Evolutionary conservation across 139 green algal genomes (phyloP).

Genomic region (Trebouxia sp.): DNA sequence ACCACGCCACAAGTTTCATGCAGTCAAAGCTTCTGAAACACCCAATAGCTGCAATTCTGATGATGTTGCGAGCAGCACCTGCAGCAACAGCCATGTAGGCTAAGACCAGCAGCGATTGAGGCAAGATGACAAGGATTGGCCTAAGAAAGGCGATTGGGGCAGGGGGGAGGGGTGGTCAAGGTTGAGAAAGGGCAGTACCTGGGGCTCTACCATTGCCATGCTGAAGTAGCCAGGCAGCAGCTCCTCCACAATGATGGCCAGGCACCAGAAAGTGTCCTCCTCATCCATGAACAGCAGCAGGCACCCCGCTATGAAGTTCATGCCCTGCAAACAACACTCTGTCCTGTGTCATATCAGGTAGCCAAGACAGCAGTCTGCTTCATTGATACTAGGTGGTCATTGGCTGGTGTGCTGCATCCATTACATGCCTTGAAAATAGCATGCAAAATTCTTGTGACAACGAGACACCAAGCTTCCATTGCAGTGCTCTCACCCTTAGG

Average conservation of each 20-base stretch:
- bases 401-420: too few relatives aligned
- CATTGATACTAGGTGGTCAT: background rate
- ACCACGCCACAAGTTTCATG: background rate
- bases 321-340: slow-evolving; percentile 49
- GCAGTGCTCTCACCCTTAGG: too few relatives aligned
- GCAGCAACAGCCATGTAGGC: background rate
- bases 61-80: too few relatives aligned
- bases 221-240: slow-evolving; percentile 82
- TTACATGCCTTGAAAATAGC: too few relatives aligned
- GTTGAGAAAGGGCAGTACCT: slow-evolving; percentile 40
- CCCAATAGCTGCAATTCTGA: too few relatives aligned
- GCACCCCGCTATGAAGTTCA: slow-evolving; percentile 86
- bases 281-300: slow-evolving; percentile 86
- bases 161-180: too few relatives aligned
- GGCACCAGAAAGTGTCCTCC: slow-evolving; percentile 90
- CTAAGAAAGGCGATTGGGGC: too few relatives aligned
- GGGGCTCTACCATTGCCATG: slow-evolving; percentile 74
- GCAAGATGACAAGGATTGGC: background rate
- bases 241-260: slow-evolving; percentile 74
- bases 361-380: background rate
- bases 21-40: background rate
- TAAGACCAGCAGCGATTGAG: background rate
- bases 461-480: too few relatives aligned
- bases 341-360: background rate
- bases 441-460: too few relatives aligned